Percentiles rank a stretch among this genome's conserved stretches.
Conservation (phyloP, 108 stramenopile species). For the Nitzschia inconspicua region DNA sequence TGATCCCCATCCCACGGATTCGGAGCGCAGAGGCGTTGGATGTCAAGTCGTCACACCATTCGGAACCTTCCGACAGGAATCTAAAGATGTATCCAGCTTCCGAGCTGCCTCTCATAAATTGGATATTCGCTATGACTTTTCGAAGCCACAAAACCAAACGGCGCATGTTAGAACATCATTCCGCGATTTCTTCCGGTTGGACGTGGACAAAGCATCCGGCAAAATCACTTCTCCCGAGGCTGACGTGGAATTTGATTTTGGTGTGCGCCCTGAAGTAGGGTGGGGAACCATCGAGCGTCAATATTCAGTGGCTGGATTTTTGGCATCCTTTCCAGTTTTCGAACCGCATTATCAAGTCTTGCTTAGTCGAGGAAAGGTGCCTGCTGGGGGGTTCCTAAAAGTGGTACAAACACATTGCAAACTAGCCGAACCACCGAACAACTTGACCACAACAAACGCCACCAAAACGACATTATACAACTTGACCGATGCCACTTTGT, state of each 20-base stretch:
- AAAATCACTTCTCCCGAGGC: not conserved
- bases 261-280: slow-evolving; percentile 43
- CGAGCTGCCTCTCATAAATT: not conserved
- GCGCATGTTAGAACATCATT: too few relatives aligned
- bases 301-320: slow-evolving; percentile 23
- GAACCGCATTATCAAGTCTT: slow-evolving; percentile 84
- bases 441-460: not conserved
- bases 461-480: slow-evolving; percentile 24
- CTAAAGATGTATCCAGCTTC: not conserved
- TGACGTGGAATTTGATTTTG: slow-evolving; percentile 44
- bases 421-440: too few relatives aligned
- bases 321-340: slow-evolving; percentile 68
- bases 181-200: slow-evolving; percentile 4
- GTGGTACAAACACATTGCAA: too few relatives aligned
- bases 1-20: not conserved
- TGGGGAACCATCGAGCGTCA: slow-evolving; percentile 39
- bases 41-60: not conserved
- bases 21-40: not conserved
- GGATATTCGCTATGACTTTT: not conserved
- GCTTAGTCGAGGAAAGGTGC: slow-evolving; percentile 1
- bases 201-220: not conserved
- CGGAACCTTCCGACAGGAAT: not conserved
- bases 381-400: too few relatives aligned
- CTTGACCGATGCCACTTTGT: slow-evolving; percentile 71
- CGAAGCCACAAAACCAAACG: not conserved